phyloP scores from a whole-genome alignment of 129 eudicot species.

The Cynara cardunculus region DNA sequence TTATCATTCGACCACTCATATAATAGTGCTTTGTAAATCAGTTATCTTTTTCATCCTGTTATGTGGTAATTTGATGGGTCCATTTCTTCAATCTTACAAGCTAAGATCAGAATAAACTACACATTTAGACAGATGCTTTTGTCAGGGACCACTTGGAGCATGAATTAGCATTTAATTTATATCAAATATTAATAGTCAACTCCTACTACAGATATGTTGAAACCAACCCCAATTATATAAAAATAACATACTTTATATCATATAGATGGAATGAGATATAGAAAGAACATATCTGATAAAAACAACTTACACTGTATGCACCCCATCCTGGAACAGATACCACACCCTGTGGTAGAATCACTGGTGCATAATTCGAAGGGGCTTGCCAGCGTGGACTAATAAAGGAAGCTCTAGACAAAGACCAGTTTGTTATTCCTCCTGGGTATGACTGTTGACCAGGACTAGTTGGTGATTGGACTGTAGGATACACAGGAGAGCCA shows the following conservation, averaged over 20 bases:
- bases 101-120: neutral
- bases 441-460: conserved; percentile 77
- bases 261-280: neutral
- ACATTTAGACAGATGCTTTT: neutral
- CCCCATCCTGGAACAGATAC: conserved; percentile 85
- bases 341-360: conserved; percentile 80
- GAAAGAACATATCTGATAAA: neutral
- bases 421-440: conserved; percentile 54
- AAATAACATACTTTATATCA: neutral
- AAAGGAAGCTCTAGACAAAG: conserved; percentile 65
- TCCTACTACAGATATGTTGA: neutral
- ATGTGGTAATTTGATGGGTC: neutral
- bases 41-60: neutral
- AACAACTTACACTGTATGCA: conserved; percentile 64
- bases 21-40: no score
- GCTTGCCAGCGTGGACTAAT: conserved; percentile 77
- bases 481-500: conserved; percentile 87
- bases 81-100: neutral
- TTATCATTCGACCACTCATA: neutral
- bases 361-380: conserved; percentile 65
- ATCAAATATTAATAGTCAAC: neutral
- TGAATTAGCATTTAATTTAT: neutral
- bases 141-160: neutral
- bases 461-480: conserved; percentile 70
- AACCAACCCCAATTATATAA: neutral